Evolutionary conservation across 768 basidiomycete species (phyloP), one percentile per base, ranked within the genome.

Genomic region (Psilocybe cubensis): DNA sequence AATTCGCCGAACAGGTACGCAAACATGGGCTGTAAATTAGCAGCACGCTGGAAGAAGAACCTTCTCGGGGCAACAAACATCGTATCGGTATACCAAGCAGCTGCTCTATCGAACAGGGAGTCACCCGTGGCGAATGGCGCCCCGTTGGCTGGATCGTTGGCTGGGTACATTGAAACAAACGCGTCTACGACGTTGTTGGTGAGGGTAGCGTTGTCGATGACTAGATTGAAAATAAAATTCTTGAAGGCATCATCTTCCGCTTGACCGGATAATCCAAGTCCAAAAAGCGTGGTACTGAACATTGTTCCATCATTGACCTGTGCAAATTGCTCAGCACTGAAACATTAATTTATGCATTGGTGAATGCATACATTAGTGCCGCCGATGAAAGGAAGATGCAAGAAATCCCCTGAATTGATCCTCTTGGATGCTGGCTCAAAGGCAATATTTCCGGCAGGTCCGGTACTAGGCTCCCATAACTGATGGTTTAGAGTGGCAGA

Each of bases 41-140:
- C 75, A 0, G 79, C 84, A 42, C 79, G 72, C 23, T 79, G 70
- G 55, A 83, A 80, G 52, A 85, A 81, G 44, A 80, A 70, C 33
- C 84, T 70, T 27, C 84, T 65, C 0, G 82, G 75, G 0, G 79
- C 73, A 27, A 86, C 70, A 65, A 76, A 87, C 81, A 85, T 85
- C 51, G 75, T 70, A 58, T 82, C 83, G 1, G 81, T 82, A 60
- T 86, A 87, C 80, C 82, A 87, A 0, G 84, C 74, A 44, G 70
- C 79, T 0, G 75, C 80, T 43, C 85, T 68, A 61, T 87, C 85
- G 52, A 83, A 87, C 6, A 87, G 70, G 7, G 79, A 80, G 64
- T 87, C 83, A 0, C 85, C 84, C 0, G 83, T 87, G 55, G 81
- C 79, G 71, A 84, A 86, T 0, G 79, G 75, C 0, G 78, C 79